Conservation (phyloP, 2,329 filamentous ascomycete genomes). For the Exophiala xenobiotica region DNA sequence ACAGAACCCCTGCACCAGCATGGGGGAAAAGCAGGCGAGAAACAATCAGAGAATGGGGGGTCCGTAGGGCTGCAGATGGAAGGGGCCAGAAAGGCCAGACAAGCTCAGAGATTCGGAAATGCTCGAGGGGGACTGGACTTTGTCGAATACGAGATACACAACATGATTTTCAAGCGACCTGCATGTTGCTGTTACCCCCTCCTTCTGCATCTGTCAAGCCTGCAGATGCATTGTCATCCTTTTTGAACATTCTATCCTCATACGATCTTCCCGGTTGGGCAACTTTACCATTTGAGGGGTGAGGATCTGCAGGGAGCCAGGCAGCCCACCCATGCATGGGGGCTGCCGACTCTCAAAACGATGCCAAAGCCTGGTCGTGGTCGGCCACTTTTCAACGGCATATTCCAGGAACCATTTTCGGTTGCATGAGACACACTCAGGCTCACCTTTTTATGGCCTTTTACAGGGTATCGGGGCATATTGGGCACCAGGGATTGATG, state of each 20-base stretch:
- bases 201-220: neutral
- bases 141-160: conserved; percentile 2
- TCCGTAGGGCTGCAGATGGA: conserved; percentile 11
- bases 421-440: neutral
- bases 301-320: neutral
- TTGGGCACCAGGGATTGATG: neutral
- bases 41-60: too few relatives aligned
- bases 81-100: neutral
- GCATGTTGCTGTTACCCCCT: neutral
- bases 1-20: neutral
- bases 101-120: neutral
- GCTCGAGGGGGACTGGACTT: neutral
- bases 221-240: neutral
- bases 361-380: neutral
- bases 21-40: too few relatives aligned
- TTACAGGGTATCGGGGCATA: too few relatives aligned
- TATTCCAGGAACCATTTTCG: neutral
- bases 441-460: neutral
- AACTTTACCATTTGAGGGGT: too few relatives aligned
- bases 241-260: neutral
- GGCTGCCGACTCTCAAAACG: neutral
- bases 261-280: too few relatives aligned
- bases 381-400: neutral
- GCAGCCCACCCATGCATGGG: neutral
- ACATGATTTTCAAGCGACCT: too few relatives aligned